Evolutionary conservation across 768 basidiomycete genomes (phyloP).

Genomic region (Phlegmacium glaucopus): DNA sequence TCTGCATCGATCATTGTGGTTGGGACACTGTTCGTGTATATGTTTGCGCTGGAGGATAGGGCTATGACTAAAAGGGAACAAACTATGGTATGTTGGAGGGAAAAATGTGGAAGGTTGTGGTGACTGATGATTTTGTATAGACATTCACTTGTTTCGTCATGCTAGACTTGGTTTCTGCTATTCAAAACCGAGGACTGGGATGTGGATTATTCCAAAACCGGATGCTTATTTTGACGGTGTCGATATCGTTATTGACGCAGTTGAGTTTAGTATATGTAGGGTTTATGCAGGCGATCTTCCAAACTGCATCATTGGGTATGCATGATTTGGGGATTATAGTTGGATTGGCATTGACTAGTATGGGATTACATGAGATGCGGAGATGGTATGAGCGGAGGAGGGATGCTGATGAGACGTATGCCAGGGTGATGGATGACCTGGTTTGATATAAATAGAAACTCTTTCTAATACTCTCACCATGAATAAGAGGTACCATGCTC

Average conservation of each 20-base stretch:
- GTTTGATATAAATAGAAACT: constrained; percentile 38
- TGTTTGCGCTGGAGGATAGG: constrained; percentile 79
- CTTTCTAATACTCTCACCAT: constrained; percentile 22
- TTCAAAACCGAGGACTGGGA: constrained; percentile 90
- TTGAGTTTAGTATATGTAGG: constrained; percentile 88
- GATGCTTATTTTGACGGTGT: constrained; percentile 88
- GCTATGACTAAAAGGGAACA: constrained; percentile 85
- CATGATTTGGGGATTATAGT: constrained; percentile 73
- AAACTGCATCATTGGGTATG: constrained; percentile 75
- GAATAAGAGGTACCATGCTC: constrained; percentile 73
- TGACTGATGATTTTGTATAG: constrained; percentile 37
- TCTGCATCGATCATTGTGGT: constrained; percentile 89
- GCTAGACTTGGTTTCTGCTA: constrained; percentile 91
- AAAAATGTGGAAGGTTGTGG: too few relatives aligned
- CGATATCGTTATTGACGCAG: constrained; percentile 80
- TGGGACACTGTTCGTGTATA: constrained; percentile 86
- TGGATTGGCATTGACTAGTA: constrained; percentile 59
- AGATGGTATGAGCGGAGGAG: constrained; percentile 71
- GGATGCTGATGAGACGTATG: constrained; percentile 51
- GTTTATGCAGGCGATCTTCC: constrained; percentile 88
- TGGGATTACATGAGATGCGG: constrained; percentile 73
- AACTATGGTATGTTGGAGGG: constrained; percentile 93
- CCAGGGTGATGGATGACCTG: constrained; percentile 53
- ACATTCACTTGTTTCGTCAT: constrained; percentile 97
- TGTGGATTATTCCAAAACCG: constrained; percentile 82